Percentiles rank a stretch among this genome's conserved stretches.
phyloP scores from a whole-genome alignment of 169 alveolate genomes.

The Amoebophrya sp. region DNA sequence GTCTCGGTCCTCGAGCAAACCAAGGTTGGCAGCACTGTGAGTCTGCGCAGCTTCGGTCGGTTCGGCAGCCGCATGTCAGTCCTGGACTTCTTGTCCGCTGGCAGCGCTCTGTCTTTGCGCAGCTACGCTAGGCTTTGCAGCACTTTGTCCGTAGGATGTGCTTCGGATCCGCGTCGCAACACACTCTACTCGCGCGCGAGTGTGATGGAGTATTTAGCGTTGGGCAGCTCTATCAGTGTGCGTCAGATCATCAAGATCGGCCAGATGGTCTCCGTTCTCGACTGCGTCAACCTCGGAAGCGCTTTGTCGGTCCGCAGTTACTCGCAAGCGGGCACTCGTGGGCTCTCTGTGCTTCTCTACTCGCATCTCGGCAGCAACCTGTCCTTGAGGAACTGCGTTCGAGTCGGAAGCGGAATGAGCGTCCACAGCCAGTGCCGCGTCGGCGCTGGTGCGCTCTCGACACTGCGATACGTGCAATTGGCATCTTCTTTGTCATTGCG shows the following conservation, averaged over 20 bases:
- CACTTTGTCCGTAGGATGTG: not conserved
- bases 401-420: constrained; percentile 3
- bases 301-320: not conserved
- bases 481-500: constrained; percentile 18
- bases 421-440: not conserved
- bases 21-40: constrained; percentile 13
- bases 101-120: not conserved
- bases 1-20: not conserved
- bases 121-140: not conserved
- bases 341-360: not conserved
- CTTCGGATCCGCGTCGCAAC: not conserved
- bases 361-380: not conserved
- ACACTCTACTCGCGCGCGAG: not conserved
- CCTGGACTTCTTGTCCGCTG: constrained; percentile 16
- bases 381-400: not conserved
- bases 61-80: constrained; percentile 12
- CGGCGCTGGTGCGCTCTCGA: not conserved
- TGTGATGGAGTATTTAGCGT: not conserved
- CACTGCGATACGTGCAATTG: not conserved
- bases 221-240: constrained; percentile 5
- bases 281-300: not conserved
- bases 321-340: not conserved
- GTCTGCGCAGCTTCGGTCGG: not conserved
- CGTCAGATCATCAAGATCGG: not conserved
- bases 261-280: not conserved